These are phyloP conservation scores for Populus davidiana DNA, from an alignment of 345 rosid species.

Conservation along the genomic window DNA sequence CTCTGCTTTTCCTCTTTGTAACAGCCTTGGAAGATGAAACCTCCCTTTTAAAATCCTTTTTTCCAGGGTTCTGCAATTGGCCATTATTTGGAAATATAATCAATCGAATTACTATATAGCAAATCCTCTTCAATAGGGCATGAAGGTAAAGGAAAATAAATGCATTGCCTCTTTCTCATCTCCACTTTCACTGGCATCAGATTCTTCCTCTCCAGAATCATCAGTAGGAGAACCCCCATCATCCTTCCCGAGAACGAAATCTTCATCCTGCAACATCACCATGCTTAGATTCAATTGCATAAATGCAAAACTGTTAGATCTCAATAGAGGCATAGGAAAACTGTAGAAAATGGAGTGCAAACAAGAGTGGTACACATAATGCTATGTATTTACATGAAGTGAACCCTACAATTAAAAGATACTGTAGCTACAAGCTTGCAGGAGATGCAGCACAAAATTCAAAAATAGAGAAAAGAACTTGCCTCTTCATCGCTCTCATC, in stretches of 20 bases:
- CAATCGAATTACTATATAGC: not conserved
- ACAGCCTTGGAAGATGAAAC: constrained; percentile 55
- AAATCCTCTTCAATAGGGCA: not conserved
- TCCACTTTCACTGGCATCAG: constrained; percentile 65
- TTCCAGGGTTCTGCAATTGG: constrained; percentile 57
- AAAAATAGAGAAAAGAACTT: constrained; percentile 5
- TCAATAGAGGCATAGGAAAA: not conserved
- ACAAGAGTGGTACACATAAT: not conserved
- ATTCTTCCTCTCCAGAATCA: constrained; percentile 85
- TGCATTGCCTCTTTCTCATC: constrained; percentile 73
- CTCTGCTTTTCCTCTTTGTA: constrained; percentile 64
- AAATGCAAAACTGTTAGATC: not conserved
- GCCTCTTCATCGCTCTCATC: constrained; percentile 99
- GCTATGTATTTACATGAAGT: not conserved
- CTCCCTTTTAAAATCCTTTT: constrained; percentile 68
- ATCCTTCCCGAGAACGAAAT: constrained; percentile 77
- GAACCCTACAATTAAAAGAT: not conserved
- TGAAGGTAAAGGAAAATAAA: constrained; percentile 4
- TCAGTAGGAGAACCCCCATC: constrained; percentile 95
- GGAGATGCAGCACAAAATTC: not conserved
- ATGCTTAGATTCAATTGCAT: not conserved
- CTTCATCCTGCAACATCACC: constrained; percentile 68
- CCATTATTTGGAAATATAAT: constrained; percentile 5
- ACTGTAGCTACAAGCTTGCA: no score
- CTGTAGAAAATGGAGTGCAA: not conserved